Evolutionary conservation across 305 asterid genomes (phyloP).

Genomic region (Stenogyne calaminthoides): DNA sequence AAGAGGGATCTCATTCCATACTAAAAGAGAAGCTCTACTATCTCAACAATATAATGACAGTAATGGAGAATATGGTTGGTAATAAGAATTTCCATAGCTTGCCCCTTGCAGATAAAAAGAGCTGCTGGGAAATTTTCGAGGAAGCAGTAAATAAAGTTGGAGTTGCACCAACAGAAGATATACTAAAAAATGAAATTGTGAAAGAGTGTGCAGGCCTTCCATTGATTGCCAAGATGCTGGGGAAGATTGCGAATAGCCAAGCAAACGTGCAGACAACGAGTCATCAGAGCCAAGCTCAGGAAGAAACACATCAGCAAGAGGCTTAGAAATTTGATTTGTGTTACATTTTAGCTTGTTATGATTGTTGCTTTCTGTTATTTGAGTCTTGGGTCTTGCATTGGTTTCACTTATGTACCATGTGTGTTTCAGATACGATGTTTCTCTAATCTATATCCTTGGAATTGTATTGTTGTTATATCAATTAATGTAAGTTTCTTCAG

Average conservation of each 20-base stretch:
- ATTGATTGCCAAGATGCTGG: conserved; percentile 51
- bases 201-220: conserved; percentile 44
- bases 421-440: not conserved
- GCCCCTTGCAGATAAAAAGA: conserved; percentile 28
- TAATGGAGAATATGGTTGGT: conserved; percentile 9
- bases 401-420: not conserved
- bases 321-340: not conserved
- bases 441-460: not conserved
- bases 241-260: conserved; percentile 32
- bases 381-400: not conserved
- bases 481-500: not conserved
- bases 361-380: not conserved
- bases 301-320: conserved; percentile 1
- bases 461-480: not conserved
- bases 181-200: conserved; percentile 17
- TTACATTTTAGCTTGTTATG: not conserved
- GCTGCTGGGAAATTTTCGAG: conserved; percentile 46
- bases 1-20: not conserved
- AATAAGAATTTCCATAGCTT: conserved; percentile 27
- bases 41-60: conserved; percentile 37
- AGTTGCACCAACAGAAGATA: not conserved
- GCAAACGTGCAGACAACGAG: not conserved
- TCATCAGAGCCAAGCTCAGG: not conserved
- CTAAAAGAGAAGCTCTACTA: conserved; percentile 40
- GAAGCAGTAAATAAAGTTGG: conserved; percentile 31